Evolutionary conservation across 179 eudicot species (phyloP).

Genomic region (Camellia oleifera): DNA sequence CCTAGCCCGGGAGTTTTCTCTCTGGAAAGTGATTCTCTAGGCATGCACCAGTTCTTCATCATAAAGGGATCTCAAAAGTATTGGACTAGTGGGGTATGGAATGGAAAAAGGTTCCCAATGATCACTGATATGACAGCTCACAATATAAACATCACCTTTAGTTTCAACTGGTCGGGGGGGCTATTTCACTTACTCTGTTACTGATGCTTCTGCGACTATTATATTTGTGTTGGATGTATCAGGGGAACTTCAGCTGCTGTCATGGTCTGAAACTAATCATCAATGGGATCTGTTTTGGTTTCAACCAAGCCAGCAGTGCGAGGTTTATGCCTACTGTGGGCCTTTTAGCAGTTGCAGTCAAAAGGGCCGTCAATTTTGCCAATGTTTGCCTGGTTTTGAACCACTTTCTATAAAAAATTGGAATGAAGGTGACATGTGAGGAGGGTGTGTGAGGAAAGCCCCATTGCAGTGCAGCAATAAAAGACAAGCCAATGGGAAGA

Average conservation of each 20-base stretch:
- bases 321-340: slow-evolving; percentile 43
- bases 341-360: slow-evolving; percentile 33
- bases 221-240: slow-evolving; percentile 19
- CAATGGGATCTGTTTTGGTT: slow-evolving; percentile 30
- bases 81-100: slow-evolving; percentile 60
- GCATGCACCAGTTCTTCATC: slow-evolving; percentile 47
- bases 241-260: slow-evolving; percentile 34
- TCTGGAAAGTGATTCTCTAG: slow-evolving; percentile 42
- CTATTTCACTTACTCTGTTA: slow-evolving; percentile 26
- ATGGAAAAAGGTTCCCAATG: slow-evolving; percentile 39
- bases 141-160: slow-evolving; percentile 36
- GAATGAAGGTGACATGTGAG: slow-evolving; percentile 35
- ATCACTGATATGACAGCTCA: slow-evolving; percentile 30
- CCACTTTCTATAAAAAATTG: slow-evolving; percentile 29
- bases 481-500: too few relatives aligned
- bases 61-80: slow-evolving; percentile 33
- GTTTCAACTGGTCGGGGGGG: slow-evolving; percentile 21
- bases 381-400: slow-evolving; percentile 43
- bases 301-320: slow-evolving; percentile 40
- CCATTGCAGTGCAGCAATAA: too few relatives aligned
- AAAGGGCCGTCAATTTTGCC: slow-evolving; percentile 20
- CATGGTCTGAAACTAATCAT: slow-evolving; percentile 15
- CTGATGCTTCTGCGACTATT: slow-evolving; percentile 15
- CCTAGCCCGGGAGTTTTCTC: slow-evolving; percentile 48
- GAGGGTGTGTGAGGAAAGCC: background rate